Evolutionary conservation across 2,329 filamentous ascomycete genomes (phyloP), one percentile per base, ranked within the genome.

Genomic region (Exophiala lecanii-corni): DNA sequence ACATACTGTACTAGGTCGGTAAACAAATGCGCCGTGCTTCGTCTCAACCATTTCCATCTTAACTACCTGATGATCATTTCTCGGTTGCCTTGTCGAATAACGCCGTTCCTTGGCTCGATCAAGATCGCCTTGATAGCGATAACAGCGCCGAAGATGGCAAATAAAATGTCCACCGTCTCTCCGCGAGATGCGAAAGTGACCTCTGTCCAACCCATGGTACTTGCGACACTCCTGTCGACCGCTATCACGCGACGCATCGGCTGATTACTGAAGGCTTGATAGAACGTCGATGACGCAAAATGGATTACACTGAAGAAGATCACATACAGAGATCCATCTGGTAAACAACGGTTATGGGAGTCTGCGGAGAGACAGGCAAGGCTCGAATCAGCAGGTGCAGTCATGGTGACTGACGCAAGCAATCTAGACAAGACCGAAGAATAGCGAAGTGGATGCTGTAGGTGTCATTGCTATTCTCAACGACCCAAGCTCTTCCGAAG

Each of bases 231-330:
- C n/a, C 21, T 12, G 28, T 16, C 15, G 28, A 4, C 6, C 17
- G 13, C 33, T 10, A 36, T 6, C 18, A 7, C 12, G 12, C 34
- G 16, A 39, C 9, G 6, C 13, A 4, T 17, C 39, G 37, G 25
- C 45, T 49, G 40, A 92, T 94, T 65, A 87, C 87, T 52, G 73
- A 53, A 54, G 41, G 79, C 36, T 72, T 84, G 42, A 78, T 92
- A 55, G 53, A 40, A 39, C 91, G 56, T 62, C 23, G 49, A 55
- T 12, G 64, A 69, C 40, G 66, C 68, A 26, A 62, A 57, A 55
- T 71, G 68, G 68, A 59, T 64, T 32, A 58, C 60, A 47, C 51
- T 70, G 40, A 58, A 68, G 20, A 69, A 68, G 46, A 64, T 62
- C 9, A 68, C 60, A 3, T 71, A 70, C 48, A 54, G 52, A 21